Percentiles rank a stretch among this genome's conserved stretches.
These are phyloP conservation scores for Dimargaris verticillata DNA, from an alignment of 192 early-diverging fungal genomes.

Conservation along the genomic window DNA sequence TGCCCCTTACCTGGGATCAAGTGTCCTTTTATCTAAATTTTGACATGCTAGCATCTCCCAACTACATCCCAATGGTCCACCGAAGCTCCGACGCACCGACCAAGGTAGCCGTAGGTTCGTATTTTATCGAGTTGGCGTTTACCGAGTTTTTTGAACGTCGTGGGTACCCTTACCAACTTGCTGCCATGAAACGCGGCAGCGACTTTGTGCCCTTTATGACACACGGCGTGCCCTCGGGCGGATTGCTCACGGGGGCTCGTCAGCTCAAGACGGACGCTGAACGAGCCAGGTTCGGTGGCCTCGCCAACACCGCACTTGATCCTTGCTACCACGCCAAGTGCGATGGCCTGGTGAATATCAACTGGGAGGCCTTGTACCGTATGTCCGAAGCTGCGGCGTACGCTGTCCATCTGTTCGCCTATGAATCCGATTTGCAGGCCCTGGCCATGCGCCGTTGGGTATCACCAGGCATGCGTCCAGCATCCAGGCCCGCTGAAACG, in stretches of 20 bases:
- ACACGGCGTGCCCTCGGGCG: slow-evolving; percentile 43
- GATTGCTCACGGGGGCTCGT: slow-evolving; percentile 42
- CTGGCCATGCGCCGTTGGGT: too few species aligned
- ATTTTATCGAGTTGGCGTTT: slow-evolving; percentile 38
- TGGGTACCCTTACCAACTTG: slow-evolving; percentile 29
- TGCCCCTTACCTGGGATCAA: slow-evolving; percentile 19
- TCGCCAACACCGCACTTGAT: slow-evolving; percentile 44
- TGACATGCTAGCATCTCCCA: slow-evolving; percentile 59
- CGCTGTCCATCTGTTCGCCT: not conserved
- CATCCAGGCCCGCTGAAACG: too few species aligned
- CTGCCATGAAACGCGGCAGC: slow-evolving; percentile 39
- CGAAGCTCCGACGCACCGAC: slow-evolving; percentile 42
- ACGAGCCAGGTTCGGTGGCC: slow-evolving; percentile 36
- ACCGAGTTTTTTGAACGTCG: slow-evolving; percentile 34
- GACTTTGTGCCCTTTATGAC: slow-evolving; percentile 54
- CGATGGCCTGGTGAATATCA: slow-evolving; percentile 46
- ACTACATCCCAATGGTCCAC: slow-evolving; percentile 46
- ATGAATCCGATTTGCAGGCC: not conserved
- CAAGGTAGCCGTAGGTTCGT: slow-evolving; percentile 27
- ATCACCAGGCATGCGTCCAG: too few species aligned
- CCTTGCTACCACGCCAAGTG: slow-evolving; percentile 55
- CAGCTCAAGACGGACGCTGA: slow-evolving; percentile 38
- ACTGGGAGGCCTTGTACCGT: slow-evolving; percentile 30
- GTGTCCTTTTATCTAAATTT: slow-evolving; percentile 49
- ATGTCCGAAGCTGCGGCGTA: slow-evolving; percentile 26